Evolutionary conservation across 2,329 filamentous ascomycete species (phyloP), one percentile per base, ranked within the genome.

Genomic region (Acarospora socialis): DNA sequence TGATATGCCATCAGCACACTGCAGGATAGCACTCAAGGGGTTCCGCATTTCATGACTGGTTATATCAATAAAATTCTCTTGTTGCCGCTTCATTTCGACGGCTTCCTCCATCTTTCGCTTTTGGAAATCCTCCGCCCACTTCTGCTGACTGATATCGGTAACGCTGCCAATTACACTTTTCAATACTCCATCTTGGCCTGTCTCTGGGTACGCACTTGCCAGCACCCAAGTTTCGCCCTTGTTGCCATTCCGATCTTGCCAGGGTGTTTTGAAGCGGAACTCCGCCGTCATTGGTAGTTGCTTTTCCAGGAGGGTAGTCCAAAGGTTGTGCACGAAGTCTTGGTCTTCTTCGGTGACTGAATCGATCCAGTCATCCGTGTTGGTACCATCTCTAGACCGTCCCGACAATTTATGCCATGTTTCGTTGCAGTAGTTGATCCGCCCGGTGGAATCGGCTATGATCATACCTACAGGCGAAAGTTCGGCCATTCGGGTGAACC

Each of bases 381-480:
- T 28, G 4, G 31, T 25, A 15, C 36, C 24, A 9, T 38, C 41
- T 9, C 41, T 38, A 15, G 48, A 40, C 24, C 43, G 45, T 7
- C 42, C 40, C 5, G 47, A 42, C n/a, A 49, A 42, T 4, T 67
- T 62, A 38, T 67, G 68, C 65, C 65, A 90, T 48, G 78, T 81
- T 40, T 86, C 78, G 49, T 92, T 92, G 49, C 76, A 81, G 49
- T 82, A 90, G 7, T 69, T 80, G 44, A 90, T 80, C 15, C 67
- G 60, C 3, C 82, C 81, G 23, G 63, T 53, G 0, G 70, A 65
- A 46, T 83, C 70, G n/a, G 80, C 78, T 43, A 90, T 86, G 50
- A 87, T 87, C 58, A 92, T 77, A 17, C 81, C 82, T 1, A 86
- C 81, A 0, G 81, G 81, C 0, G 80, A 78, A 41, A 83, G 81